Evolutionary conservation across 1,139 yeast genomes (phyloP).

Genomic region (Kurtzmaniella quercitrusa): DNA sequence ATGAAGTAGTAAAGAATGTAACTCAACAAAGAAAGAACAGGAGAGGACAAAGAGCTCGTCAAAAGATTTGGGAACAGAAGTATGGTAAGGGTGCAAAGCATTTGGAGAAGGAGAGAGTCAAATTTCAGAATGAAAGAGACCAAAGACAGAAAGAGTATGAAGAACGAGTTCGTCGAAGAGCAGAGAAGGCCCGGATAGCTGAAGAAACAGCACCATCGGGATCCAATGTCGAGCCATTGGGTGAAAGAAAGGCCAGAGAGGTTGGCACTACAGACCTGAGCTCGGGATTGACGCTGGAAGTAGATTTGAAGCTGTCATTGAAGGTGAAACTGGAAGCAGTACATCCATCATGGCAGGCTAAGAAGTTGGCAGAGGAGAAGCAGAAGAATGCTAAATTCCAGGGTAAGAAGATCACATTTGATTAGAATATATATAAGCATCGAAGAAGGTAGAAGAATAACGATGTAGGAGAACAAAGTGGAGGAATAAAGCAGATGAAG

Average conservation of each 20-base stretch:
- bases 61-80: constrained; percentile 91
- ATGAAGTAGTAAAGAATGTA: constrained; percentile 54
- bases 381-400: constrained; percentile 60
- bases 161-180: constrained; percentile 67
- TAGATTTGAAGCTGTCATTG: no score
- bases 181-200: constrained; percentile 42
- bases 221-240: constrained; percentile 38
- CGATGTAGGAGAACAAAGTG: no score
- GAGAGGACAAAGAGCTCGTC: constrained; percentile 96
- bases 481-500: no score
- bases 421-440: no score
- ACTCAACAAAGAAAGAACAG: constrained; percentile 68
- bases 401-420: constrained; percentile 83
- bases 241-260: constrained; percentile 22
- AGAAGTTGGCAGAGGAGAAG: constrained; percentile 64
- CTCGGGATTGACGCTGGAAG: constrained; percentile 2
- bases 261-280: constrained; percentile 9
- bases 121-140: constrained; percentile 52
- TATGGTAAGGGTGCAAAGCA: constrained; percentile 86
- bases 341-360: constrained; percentile 98
- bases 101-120: constrained; percentile 56
- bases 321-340: constrained; percentile 23
- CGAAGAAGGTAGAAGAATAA: no score
- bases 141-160: constrained; percentile 63
- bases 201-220: constrained; percentile 30